Conservation (phyloP, 2,329 filamentous ascomycete species). For the Fusarium protoensiforme region DNA sequence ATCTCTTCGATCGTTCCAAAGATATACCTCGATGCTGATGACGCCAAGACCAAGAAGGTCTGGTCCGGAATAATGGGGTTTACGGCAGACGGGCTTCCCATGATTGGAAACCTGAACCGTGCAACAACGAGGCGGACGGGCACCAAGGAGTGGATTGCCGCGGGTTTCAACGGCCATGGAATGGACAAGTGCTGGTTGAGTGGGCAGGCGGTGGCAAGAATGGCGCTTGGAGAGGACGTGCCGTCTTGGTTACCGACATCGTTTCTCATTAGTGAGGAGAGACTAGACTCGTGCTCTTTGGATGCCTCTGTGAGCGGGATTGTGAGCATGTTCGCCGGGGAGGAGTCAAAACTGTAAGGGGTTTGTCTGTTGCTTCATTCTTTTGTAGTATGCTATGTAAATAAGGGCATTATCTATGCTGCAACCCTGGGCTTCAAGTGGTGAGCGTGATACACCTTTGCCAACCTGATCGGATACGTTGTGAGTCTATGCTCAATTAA, state of each 20-base stretch:
- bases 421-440: no score
- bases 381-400: no score
- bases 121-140: constrained; percentile 24
- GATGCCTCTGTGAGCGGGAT: neutral
- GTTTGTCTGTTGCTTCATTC: no score
- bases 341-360: neutral
- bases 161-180: constrained; percentile 60
- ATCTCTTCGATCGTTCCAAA: constrained; percentile 52
- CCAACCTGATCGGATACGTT: no score
- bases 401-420: no score
- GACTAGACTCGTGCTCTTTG: neutral
- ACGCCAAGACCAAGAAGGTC: constrained; percentile 39
- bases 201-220: constrained; percentile 51
- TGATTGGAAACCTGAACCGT: constrained; percentile 56
- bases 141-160: constrained; percentile 57
- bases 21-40: constrained; percentile 37
- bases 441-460: no score
- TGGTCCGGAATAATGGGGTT: constrained; percentile 62
- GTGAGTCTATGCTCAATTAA: no score
- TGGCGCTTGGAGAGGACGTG: constrained; percentile 38
- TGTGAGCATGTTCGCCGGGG: neutral
- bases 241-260: constrained; percentile 23
- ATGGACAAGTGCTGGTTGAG: constrained; percentile 63
- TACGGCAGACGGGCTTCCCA: constrained; percentile 58
- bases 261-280: constrained; percentile 6